Conservation (phyloP, 306 rosid species). For the Ormosia emarginata region DNA sequence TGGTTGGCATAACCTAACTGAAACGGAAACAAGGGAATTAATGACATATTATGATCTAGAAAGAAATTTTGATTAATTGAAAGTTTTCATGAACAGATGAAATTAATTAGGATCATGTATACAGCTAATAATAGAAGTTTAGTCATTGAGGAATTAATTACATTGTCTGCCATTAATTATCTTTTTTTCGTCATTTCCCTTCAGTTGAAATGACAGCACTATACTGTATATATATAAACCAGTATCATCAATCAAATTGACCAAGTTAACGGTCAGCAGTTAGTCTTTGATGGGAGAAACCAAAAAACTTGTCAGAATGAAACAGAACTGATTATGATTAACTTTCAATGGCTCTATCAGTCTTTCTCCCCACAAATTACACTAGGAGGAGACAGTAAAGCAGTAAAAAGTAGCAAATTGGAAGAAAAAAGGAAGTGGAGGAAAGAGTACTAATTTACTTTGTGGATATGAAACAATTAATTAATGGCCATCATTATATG, state of each 20-base stretch:
- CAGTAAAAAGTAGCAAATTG: constrained; percentile 27
- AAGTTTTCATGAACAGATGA: neutral
- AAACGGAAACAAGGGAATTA: neutral
- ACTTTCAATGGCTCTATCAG: constrained; percentile 18
- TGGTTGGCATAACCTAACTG: constrained; percentile 15
- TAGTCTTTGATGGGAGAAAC: constrained; percentile 17
- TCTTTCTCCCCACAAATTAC: constrained; percentile 13
- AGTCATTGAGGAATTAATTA: constrained; percentile 31
- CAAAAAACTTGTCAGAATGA: constrained; percentile 31
- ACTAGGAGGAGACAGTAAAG: constrained; percentile 40
- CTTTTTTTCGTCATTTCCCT: constrained; percentile 23
- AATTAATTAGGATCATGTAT: neutral
- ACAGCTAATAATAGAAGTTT: neutral
- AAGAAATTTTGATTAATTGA: neutral
- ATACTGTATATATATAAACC: neutral
- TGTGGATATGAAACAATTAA: neutral
- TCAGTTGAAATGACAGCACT: constrained; percentile 63
- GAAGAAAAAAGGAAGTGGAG: constrained; percentile 14
- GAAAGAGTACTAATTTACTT: constrained; percentile 4
- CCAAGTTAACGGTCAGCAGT: constrained; percentile 48
- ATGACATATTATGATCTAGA: neutral
- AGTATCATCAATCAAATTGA: constrained; percentile 39
- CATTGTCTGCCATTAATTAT: constrained; percentile 44
- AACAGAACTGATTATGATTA: constrained; percentile 22
- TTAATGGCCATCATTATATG: constrained; percentile 18